Percentiles rank a stretch among this genome's conserved stretches.
Conservation (phyloP, 257 asterid genomes). For the Mitragyna speciosa region DNA sequence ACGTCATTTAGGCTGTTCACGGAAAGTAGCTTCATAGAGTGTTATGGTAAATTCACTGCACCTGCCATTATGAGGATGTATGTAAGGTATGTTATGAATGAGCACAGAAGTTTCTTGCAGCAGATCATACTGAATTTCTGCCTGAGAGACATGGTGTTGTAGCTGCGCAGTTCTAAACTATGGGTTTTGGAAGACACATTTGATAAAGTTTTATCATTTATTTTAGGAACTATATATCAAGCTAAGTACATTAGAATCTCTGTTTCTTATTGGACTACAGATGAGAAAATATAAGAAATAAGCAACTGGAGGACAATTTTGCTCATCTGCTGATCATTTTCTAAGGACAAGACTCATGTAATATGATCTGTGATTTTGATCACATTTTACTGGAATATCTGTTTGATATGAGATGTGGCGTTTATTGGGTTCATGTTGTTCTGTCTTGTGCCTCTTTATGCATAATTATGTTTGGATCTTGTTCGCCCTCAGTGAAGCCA, state of each 20-base stretch:
- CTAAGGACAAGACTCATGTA: neutral
- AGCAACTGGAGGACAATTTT: neutral
- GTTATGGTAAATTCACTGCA: neutral
- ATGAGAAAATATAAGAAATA: neutral
- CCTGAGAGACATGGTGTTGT: neutral
- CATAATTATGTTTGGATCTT: neutral
- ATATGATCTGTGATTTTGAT: neutral
- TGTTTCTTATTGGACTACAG: neutral
- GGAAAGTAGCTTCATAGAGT: neutral
- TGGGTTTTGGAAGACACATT: neutral
- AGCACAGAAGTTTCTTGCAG: neutral
- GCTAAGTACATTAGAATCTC: neutral
- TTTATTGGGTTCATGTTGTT: neutral
- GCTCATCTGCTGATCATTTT: neutral
- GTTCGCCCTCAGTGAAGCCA: neutral
- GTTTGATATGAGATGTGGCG: neutral
- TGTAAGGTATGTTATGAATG: neutral
- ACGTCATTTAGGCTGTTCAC: neutral
- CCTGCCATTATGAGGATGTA: neutral
- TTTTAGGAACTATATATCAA: neutral
- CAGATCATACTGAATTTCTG: neutral
- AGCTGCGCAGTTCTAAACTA: neutral
- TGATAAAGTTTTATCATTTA: neutral
- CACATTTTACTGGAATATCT: neutral
- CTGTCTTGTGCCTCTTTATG: neutral